These are phyloP conservation scores for Solanum pinnatisectum DNA, from an alignment of 257 asterid genomes.

Conservation along the genomic window DNA sequence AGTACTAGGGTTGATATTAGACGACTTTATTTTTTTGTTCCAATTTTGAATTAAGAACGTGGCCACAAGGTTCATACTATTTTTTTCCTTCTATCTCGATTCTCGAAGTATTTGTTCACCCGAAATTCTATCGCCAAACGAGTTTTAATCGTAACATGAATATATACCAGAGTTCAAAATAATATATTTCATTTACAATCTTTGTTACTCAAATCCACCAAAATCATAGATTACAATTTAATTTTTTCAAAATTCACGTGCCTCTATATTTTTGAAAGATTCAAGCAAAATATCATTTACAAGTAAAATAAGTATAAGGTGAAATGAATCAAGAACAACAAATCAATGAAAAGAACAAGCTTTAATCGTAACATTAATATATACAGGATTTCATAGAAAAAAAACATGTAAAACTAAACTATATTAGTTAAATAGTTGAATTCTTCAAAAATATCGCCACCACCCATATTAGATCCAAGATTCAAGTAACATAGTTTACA, in stretches of 20 bases:
- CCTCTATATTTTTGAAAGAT: background rate
- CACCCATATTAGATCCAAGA: background rate
- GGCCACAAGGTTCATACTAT: background rate
- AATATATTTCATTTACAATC: background rate
- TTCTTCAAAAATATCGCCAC: fast-evolving
- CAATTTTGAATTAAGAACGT: background rate
- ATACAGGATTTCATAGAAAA: background rate
- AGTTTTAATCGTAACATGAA: background rate
- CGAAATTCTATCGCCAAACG: background rate
- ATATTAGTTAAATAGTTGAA: background rate
- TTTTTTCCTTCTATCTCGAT: background rate
- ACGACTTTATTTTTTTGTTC: background rate
- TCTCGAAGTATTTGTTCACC: background rate
- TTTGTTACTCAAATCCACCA: background rate
- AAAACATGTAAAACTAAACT: background rate
- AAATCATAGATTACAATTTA: fast-evolving
- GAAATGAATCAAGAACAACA: background rate
- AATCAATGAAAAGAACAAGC: background rate
- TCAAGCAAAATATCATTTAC: background rate
- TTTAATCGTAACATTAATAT: background rate
- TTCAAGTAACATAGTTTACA: background rate
- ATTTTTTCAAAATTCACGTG: fast-evolving
- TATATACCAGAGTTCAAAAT: background rate
- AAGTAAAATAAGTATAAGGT: background rate
- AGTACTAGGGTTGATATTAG: background rate